Conservation (phyloP, 2,329 filamentous ascomycete species). For the Elsinoe perseae region DNA sequence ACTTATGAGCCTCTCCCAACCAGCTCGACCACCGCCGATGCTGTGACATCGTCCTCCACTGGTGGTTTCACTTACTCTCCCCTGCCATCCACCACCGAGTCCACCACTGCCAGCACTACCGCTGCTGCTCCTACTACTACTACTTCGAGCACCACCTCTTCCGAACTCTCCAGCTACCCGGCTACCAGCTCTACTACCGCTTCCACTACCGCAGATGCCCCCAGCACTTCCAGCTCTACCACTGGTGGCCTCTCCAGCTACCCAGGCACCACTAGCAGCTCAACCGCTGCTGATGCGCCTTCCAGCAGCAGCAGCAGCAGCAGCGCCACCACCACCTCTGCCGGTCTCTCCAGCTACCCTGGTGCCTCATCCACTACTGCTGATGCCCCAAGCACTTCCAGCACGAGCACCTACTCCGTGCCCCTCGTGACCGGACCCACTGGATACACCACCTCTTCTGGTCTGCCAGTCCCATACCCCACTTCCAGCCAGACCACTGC, state of each 20-base stretch:
- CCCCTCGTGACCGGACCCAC: constrained; percentile 15
- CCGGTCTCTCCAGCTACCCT: constrained; percentile 25
- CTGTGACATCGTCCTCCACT: not conserved
- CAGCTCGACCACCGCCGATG: not conserved
- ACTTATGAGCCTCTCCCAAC: constrained; percentile 12
- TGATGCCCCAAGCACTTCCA: constrained; percentile 4
- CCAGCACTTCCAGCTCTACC: constrained; percentile 20
- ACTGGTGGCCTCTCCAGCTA: constrained; percentile 22
- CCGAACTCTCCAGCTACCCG: constrained; percentile 22
- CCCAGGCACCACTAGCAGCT: constrained; percentile 15
- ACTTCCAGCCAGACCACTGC: constrained; percentile 15
- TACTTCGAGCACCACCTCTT: constrained; percentile 21
- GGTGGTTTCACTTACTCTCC: constrained; percentile 7
- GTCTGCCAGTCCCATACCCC: not conserved
- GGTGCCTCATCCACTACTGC: constrained; percentile 16
- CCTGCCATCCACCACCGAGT: constrained; percentile 5
- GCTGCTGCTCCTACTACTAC: constrained; percentile 11
- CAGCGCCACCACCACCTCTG: constrained; percentile 21
- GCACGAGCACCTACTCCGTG: constrained; percentile 15
- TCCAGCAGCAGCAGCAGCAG: constrained; percentile 19
- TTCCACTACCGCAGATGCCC: constrained; percentile 6
- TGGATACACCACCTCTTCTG: constrained; percentile 5
- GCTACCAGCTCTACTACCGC: constrained; percentile 8
- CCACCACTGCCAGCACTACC: constrained; percentile 18
- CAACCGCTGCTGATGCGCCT: constrained; percentile 14